A percentile compares a stretch with the other conserved stretches of the same genome.
Evolutionary conservation across 495 filamentous ascomycete species (phyloP).

Genomic region (Lophiotrema nucula): DNA sequence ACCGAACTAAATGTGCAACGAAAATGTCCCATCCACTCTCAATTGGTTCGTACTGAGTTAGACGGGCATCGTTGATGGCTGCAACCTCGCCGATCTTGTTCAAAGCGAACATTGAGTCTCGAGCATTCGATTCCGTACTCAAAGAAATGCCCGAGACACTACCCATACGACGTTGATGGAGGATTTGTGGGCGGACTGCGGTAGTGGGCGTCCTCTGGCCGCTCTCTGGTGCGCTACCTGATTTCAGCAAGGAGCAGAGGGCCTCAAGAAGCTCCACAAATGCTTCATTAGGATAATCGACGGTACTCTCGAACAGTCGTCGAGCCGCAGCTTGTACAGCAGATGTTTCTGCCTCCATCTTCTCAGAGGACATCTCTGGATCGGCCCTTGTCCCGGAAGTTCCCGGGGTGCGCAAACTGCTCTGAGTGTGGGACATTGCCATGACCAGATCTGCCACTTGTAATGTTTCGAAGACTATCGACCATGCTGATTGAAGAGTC

Average conservation of each 20-base stretch:
- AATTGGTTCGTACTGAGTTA: conserved; percentile 62
- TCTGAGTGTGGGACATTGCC: conserved; percentile 50
- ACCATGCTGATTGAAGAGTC: conserved; percentile 79
- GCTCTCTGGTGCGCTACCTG: conserved; percentile 39
- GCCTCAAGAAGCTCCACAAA: conserved; percentile 77
- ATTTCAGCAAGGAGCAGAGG: conserved; percentile 56
- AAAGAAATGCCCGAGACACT: conserved; percentile 52
- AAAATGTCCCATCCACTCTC: conserved; percentile 73
- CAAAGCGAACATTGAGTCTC: conserved; percentile 74
- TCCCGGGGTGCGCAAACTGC: conserved; percentile 8
- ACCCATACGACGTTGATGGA: conserved; percentile 49
- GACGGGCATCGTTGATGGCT: conserved; percentile 71
- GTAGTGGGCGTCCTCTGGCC: conserved; percentile 3
- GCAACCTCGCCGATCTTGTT: conserved; percentile 78
- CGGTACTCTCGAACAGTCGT: conserved; percentile 84
- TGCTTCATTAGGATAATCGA: conserved; percentile 76
- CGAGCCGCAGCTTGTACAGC: conserved; percentile 87
- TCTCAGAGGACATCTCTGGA: conserved; percentile 50
- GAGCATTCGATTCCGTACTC: conserved; percentile 43
- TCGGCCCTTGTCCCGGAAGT: conserved; percentile 13
- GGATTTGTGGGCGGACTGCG: conserved; percentile 10
- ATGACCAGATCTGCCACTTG: conserved; percentile 88
- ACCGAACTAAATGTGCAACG: conserved; percentile 64
- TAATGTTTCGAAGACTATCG: conserved; percentile 84
- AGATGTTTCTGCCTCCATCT: conserved; percentile 70